Evolutionary conservation across 129 eudicot genomes (phyloP).

Genomic region (Pulicaria dysenterica): DNA sequence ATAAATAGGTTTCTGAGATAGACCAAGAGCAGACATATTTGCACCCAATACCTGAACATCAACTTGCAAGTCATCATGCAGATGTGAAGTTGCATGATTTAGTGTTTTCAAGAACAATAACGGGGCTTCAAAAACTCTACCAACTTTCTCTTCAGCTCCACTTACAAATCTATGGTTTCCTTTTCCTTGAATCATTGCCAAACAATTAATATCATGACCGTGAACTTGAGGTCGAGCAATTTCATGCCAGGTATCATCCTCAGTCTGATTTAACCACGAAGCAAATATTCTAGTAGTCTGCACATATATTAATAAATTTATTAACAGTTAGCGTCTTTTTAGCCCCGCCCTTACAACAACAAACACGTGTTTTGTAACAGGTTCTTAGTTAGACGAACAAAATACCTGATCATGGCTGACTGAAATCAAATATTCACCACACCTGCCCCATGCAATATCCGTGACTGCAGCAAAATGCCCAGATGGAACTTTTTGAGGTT

Average conservation of each 20-base stretch:
- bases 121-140: slow-evolving; percentile 97
- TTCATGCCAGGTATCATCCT: slow-evolving; percentile 67
- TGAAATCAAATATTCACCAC: slow-evolving; percentile 77
- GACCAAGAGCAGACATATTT: slow-evolving; percentile 98
- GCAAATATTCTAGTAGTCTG: slow-evolving; percentile 90
- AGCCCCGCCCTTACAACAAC: not conserved
- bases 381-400: slow-evolving; percentile 13
- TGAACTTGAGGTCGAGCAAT: slow-evolving; percentile 99
- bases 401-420: slow-evolving; percentile 96
- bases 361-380: not conserved
- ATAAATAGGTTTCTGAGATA: slow-evolving; percentile 95
- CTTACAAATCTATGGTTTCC: slow-evolving; percentile 89
- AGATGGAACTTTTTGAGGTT: slow-evolving; percentile 92
- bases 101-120: slow-evolving; percentile 83
- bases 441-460: slow-evolving; percentile 81
- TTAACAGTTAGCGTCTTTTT: too few relatives aligned
- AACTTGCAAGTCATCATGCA: slow-evolving; percentile 55
- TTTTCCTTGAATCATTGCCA: slow-evolving; percentile 73
- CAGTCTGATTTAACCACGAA: slow-evolving; percentile 55
- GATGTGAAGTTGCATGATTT: slow-evolving; percentile 53
- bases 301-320: slow-evolving; percentile 13
- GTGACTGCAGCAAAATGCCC: slow-evolving; percentile 88
- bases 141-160: slow-evolving; percentile 99
- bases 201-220: slow-evolving; percentile 91
- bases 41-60: slow-evolving; percentile 89